Evolutionary conservation across 768 basidiomycete species (phyloP), one percentile per base, ranked within the genome.

Genomic region (Daedaleopsis nitida): DNA sequence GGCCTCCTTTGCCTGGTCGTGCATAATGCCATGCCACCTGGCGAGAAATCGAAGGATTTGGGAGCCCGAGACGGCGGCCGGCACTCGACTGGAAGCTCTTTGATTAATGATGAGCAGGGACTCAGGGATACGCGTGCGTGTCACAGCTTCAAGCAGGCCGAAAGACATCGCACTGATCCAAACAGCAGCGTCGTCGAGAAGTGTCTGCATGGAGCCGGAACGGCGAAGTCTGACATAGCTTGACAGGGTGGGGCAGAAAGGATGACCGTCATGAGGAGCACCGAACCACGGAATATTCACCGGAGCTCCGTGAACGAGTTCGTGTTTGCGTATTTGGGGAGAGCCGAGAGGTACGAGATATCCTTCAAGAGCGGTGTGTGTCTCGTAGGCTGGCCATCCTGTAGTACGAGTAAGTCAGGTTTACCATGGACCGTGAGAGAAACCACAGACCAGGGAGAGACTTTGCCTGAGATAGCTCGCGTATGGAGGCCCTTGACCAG

Each of bases 151-250:
- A n/a, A 56, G 42, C 19, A 61, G 53, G 3, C 60, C 54, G n/a
- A 61, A 56, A 1, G 54, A 51, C 60, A 61, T 56, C 7, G 60
- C 60, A 27, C 60, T 47, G 2, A 56, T 12, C 60, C 60, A 61
- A 5, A 61, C 21, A 19, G 60, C 54, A 7, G 42, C 48, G 27
- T 61, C 60, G 43, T 56, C 55, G 5, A 39, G 60, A 2, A 52
- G n/a, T 19, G 48, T 56, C 12, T 11, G 60, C 6, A 42, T 32
- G 5, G 16, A n/a, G 3, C 17, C 34, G 4, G 16, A 44, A 24
- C 48, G 49, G 14, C 39, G 39, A 17, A 38, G 11, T 16, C 35
- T 37, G 11, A 43, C 52, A 21, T 61, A 61, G 24, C 19, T 50
- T 10, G 48, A 48, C 37, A 58, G n/a, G 13, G 38, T 58, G 0